These are phyloP conservation scores for Blastomyces parvus DNA, from an alignment of 2,329 filamentous ascomycete genomes.

Conservation along the genomic window DNA sequence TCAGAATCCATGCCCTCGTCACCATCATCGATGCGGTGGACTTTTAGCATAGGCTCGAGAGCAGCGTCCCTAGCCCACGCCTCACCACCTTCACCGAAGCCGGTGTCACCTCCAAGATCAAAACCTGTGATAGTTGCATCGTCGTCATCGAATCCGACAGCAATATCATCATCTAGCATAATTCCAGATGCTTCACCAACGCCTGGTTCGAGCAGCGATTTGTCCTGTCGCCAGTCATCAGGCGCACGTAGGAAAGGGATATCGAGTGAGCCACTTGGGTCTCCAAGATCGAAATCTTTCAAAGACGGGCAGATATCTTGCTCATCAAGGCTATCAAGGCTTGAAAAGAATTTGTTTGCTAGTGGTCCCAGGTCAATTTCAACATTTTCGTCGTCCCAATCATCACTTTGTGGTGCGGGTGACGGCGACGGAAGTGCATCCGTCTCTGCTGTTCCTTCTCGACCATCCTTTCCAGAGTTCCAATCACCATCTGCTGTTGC, in stretches of 20 bases:
- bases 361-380: conserved; percentile 72
- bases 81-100: conserved; percentile 92
- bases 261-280: conserved; percentile 73
- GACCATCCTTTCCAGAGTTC: conserved; percentile 25
- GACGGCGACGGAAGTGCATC: conserved; percentile 31
- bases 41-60: conserved; percentile 72
- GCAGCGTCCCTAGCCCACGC: conserved; percentile 89
- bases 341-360: conserved; percentile 74
- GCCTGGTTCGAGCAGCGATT: conserved; percentile 44
- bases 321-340: conserved; percentile 64
- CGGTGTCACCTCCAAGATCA: conserved; percentile 59
- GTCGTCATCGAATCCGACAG: conserved; percentile 71
- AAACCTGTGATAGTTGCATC: conserved; percentile 59
- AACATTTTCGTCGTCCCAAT: conserved; percentile 43
- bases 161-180: conserved; percentile 79
- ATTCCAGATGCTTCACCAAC: conserved; percentile 64
- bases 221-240: conserved; percentile 71
- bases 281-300: conserved; percentile 85
- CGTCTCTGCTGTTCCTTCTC: conserved; percentile 38
- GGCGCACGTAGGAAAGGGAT: conserved; percentile 85
- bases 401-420: conserved; percentile 27
- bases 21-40: conserved; percentile 52
- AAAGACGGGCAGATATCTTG: conserved; percentile 92
- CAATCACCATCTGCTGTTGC: conserved; percentile 32
- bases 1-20: conserved; percentile 42